Conservation (phyloP, 2,329 filamentous ascomycete genomes). For the Xylaria multiplex region DNA sequence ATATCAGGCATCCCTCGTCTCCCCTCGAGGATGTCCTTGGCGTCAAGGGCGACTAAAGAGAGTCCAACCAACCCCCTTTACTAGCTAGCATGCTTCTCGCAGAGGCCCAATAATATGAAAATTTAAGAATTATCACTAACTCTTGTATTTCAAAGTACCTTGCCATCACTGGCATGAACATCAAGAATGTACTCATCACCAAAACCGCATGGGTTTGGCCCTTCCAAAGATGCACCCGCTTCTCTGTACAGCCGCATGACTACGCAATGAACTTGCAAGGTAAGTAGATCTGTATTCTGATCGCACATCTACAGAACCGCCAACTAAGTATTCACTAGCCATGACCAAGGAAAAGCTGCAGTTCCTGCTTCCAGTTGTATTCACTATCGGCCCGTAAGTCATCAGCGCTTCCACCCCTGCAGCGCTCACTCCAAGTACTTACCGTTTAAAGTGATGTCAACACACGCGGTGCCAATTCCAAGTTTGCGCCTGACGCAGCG, state of each 20-base stretch:
- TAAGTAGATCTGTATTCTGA: constrained; percentile 22
- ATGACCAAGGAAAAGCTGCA: constrained; percentile 92
- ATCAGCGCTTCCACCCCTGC: background rate
- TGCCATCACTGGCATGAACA: constrained; percentile 82
- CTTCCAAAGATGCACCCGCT: constrained; percentile 72
- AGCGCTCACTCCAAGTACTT: background rate
- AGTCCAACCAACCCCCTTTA: background rate
- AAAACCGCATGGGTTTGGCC: constrained; percentile 80
- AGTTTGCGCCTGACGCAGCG: constrained; percentile 13
- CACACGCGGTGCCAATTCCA: constrained; percentile 59
- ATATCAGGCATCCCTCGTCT: background rate
- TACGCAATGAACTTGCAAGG: constrained; percentile 80
- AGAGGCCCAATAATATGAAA: background rate
- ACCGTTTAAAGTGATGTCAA: constrained; percentile 65
- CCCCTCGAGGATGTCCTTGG: background rate
- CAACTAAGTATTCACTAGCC: constrained; percentile 55
- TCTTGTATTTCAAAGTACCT: constrained; percentile 82
- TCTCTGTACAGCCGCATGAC: constrained; percentile 77
- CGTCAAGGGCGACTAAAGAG: background rate
- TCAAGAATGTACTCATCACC: constrained; percentile 78
- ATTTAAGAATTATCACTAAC: constrained; percentile 38
- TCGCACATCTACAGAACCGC: background rate
- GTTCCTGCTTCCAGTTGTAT: constrained; percentile 83
- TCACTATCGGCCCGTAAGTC: constrained; percentile 77
- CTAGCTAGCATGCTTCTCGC: background rate